Evolutionary conservation across 2,329 filamentous ascomycete genomes (phyloP).

Genomic region (Curvularia eragrostidis): DNA sequence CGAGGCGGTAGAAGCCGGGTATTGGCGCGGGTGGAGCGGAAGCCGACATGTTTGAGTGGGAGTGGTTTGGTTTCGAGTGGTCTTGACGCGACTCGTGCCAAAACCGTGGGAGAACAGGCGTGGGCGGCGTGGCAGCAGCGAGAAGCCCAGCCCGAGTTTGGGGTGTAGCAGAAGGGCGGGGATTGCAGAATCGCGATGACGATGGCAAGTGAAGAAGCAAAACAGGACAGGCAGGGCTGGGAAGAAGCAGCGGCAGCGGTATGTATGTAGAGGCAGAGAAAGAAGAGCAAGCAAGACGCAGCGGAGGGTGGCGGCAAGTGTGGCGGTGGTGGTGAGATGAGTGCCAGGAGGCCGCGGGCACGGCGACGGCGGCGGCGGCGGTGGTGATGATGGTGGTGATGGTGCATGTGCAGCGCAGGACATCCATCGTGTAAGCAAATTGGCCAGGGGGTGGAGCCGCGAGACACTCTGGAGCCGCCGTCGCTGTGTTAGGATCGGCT

Average conservation of each 20-base stretch:
- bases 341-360: too few species aligned
- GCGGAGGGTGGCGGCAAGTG: not conserved
- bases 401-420: not conserved
- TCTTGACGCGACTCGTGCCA: conserved; percentile 15
- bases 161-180: not conserved
- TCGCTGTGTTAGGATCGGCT: conserved; percentile 14
- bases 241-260: not conserved
- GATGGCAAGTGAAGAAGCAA: not conserved
- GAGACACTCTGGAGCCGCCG: conserved; percentile 13
- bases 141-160: not conserved
- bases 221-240: not conserved
- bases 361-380: not conserved
- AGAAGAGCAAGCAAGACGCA: not conserved
- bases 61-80: conserved; percentile 16
- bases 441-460: conserved; percentile 19
- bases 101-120: conserved; percentile 10
- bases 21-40: conserved; percentile 52
- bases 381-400: not conserved
- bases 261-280: not conserved
- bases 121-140: not conserved
- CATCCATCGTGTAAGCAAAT: not conserved
- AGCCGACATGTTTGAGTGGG: conserved; percentile 22
- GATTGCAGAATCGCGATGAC: not conserved
- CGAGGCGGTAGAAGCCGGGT: conserved; percentile 69
- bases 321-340: not conserved